Conservation (phyloP, 2,329 filamentous ascomycete genomes). For the Acrocalymma vagum region DNA sequence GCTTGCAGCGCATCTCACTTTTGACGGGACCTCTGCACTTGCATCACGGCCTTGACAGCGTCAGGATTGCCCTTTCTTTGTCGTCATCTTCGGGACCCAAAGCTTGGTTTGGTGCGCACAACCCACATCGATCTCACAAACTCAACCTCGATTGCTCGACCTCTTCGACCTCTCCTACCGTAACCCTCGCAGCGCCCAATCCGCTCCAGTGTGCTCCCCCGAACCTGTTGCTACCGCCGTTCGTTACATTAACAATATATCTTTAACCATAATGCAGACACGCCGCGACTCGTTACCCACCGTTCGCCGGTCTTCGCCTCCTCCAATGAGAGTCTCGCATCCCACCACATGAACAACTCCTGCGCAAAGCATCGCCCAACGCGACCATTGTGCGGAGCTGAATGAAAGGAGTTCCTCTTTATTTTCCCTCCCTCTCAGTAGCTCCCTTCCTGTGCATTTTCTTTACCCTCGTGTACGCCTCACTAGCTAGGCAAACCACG, state of each 20-base stretch:
- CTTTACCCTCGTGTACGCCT: conserved; percentile 21
- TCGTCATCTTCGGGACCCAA: too few relatives aligned
- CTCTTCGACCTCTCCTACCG: conserved; percentile 9
- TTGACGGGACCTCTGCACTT: too few relatives aligned
- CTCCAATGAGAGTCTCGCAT: conserved; percentile 35
- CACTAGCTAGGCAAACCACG: not conserved
- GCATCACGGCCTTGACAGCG: too few relatives aligned
- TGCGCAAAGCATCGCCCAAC: conserved; percentile 28
- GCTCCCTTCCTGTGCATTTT: conserved; percentile 18
- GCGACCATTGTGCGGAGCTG: conserved; percentile 27
- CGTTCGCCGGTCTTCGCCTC: conserved; percentile 27
- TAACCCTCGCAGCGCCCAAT: conserved; percentile 25
- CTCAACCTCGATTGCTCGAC: conserved; percentile 16
- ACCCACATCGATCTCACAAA: conserved; percentile 21
- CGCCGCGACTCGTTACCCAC: conserved; percentile 10
- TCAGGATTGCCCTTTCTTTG: too few relatives aligned
- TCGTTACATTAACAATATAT: conserved; percentile 34
- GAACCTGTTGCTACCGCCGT: conserved; percentile 31
- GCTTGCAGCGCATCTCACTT: too few relatives aligned
- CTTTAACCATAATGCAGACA: conserved; percentile 45
- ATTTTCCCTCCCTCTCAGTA: conserved; percentile 14
- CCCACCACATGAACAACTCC: conserved; percentile 26
- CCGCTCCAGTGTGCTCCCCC: conserved; percentile 39
- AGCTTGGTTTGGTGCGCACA: not conserved
- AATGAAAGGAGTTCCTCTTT: conserved; percentile 21